Evolutionary conservation across 164 flowering plant genomes (phyloP), one percentile per base, ranked within the genome.

Genomic region (Aristolochia californica): DNA sequence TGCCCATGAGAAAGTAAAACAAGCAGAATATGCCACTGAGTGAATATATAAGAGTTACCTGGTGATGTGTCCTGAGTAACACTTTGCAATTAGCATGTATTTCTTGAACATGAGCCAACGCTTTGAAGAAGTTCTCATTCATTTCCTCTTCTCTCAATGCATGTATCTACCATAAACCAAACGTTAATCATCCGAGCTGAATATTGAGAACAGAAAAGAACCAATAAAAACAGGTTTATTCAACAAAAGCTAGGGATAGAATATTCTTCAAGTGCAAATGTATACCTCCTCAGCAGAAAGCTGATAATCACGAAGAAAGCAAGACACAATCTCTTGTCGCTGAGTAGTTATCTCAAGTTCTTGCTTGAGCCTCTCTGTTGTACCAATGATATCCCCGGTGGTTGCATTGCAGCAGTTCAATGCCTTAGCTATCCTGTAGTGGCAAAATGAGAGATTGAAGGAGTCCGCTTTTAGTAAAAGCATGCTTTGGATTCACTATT

Each of bases 61-160:
- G 99, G 64, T 93, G 99, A 74, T 93, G 99, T 21, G 99, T 93
- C 74, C 99, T 75, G 11, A 89, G 87, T 51, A 93, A 72, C 47
- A 87, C 66, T 75, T 93, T 93, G 78, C 99, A 89, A 69, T 93
- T 93, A 65, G 97, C 81, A 76, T 93, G 99, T 58, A 93, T 93
- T 70, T 87, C 90, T 65, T 93, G 96, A 72, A 90, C 97, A 81
- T 85, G 99, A 68, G 91, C 69, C 66, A 87, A 90, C 30, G 97
- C 98, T 75, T 87, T 87, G 66, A 91, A 91, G 72, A 91, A 88
- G 56, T 83, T 75, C 44, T 88, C 97, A 69, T 72, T 80, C 69
- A 91, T 68, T 13, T 91, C 88, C 63, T 88, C 95, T 58, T 82
- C 97, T 71, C 84, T 82, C 60, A 91, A 61, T 30, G 97, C 97